phyloP scores from a whole-genome alignment of 2,329 filamentous ascomycete genomes.

The Cladosporium sp. region DNA sequence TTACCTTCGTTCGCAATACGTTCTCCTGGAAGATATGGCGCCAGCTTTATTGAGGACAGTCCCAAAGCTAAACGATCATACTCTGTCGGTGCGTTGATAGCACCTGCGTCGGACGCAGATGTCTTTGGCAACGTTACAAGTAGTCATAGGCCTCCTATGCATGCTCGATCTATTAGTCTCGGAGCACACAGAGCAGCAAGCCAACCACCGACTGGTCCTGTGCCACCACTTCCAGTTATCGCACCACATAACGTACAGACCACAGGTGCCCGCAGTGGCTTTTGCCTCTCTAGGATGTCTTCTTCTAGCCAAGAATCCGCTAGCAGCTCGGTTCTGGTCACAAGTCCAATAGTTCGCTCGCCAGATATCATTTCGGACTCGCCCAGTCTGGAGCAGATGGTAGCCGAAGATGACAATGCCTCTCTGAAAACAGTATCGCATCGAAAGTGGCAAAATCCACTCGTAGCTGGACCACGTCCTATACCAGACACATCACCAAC shows the following conservation, averaged over 20 bases:
- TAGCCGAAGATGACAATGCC: constrained; percentile 24
- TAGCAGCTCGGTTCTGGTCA: constrained; percentile 38
- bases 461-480: constrained; percentile 30
- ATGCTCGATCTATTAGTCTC: constrained; percentile 32
- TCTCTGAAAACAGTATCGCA: constrained; percentile 35
- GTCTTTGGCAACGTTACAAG: constrained; percentile 13
- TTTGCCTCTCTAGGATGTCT: constrained; percentile 35
- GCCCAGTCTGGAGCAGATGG: constrained; percentile 25
- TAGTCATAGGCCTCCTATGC: constrained; percentile 19
- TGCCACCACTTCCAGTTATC: constrained; percentile 41
- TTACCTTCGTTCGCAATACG: constrained; percentile 27
- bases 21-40: constrained; percentile 21
- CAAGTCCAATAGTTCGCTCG: constrained; percentile 32
- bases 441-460: constrained; percentile 33
- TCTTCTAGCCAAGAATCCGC: constrained; percentile 38
- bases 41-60: constrained; percentile 19
- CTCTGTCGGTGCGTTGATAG: constrained; percentile 25
- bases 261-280: constrained; percentile 14
- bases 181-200: constrained; percentile 23
- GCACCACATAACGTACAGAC: constrained; percentile 14
- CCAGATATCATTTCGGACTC: constrained; percentile 19
- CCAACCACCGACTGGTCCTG: constrained; percentile 32
- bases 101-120: constrained; percentile 16
- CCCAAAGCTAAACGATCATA: constrained; percentile 22
- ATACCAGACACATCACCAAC: constrained; percentile 10